Base-by-base conservation (phyloP, 106 monocot genomes). In the Chionographis japonica region DNA sequence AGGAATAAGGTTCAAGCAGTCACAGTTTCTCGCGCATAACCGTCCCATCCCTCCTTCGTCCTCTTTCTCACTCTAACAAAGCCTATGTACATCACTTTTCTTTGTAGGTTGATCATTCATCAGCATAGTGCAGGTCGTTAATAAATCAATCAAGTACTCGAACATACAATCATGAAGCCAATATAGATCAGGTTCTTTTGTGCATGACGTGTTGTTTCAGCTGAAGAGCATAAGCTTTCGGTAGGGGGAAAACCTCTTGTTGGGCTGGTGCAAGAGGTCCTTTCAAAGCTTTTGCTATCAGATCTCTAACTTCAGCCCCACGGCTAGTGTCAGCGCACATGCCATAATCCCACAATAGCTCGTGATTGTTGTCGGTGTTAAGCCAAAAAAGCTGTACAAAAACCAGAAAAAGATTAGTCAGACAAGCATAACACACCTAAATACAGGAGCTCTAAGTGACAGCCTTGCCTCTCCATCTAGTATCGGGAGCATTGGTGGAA, bases 301-400 rank as follows among this genome's bases (percentile, higher is more conserved):
- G 74, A 69, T 92, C 92, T 61, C 85, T 89, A 18, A 98, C 78
- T 27, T 84, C 89, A 72, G 92, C 84, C 17, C 97, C 97, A 3
- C 80, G 87, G 60, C 83, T 90, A 53, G 84, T 87, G 72, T 92
- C 97, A 73, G 86, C 89, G 80, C 97, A 98, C 97, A 98, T 98
- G 36, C 83, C 81, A 72, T 87, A 80, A 72, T 98, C 97, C 97
- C 97, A 98, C 62, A 98, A 63, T 56, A 92, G 68, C 61, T 92
- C 89, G 79, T 92, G 97, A 63, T 68, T 83, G 56, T 77, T 89
- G 40, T 98, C 89, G 60, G 85, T 80, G 54, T 86, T 90, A 16
- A 92, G 72, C 97, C 97, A 98, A 39, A 70, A 55, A 74, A 98
- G 78, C 86, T 86, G 78, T 43, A 56, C 19, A 86, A 56, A 27